A percentile compares a stretch with the other conserved stretches of the same genome.
These are phyloP conservation scores for Coemansia nantahalensis DNA, from an alignment of 192 early-diverging fungal genomes.

Conservation along the genomic window DNA sequence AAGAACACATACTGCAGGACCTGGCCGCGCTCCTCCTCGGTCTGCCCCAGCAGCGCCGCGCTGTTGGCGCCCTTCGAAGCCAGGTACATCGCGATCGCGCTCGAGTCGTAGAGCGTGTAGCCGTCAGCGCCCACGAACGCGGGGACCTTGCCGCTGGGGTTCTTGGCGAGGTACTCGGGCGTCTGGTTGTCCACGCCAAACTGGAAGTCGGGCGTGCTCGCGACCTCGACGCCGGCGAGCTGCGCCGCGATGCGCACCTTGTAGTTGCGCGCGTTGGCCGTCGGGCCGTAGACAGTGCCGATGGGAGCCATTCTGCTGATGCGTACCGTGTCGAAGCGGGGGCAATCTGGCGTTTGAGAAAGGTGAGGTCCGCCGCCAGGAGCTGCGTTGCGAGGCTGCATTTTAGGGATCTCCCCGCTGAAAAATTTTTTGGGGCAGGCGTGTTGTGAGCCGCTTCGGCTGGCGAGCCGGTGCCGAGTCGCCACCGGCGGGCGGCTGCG, in stretches of 20 bases:
- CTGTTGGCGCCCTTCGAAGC: slow-evolving; percentile 40
- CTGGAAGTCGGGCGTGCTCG: slow-evolving; percentile 58
- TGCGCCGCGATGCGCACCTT: slow-evolving; percentile 75
- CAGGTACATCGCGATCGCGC: slow-evolving; percentile 89
- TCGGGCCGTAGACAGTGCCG: slow-evolving; percentile 38
- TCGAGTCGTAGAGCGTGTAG: slow-evolving; percentile 72
- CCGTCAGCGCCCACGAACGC: slow-evolving; percentile 82
- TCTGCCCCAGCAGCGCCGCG: slow-evolving; percentile 58
- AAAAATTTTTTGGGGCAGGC: too few relatives aligned
- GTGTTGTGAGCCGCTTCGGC: too few relatives aligned
- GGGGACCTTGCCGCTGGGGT: slow-evolving; percentile 89
- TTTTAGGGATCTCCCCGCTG: too few relatives aligned
- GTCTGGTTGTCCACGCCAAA: slow-evolving; percentile 73
- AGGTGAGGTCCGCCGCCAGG: too few relatives aligned
- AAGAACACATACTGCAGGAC: slow-evolving; percentile 66
- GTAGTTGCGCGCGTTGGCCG: slow-evolving; percentile 42
- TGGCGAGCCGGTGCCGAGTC: too few relatives aligned
- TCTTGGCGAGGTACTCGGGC: slow-evolving; percentile 85
- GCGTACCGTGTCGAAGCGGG: neutral
- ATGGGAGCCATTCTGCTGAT: slow-evolving; percentile 32
- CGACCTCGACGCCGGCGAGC: slow-evolving; percentile 75
- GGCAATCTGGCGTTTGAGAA: too few relatives aligned
- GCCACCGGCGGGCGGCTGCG: too few relatives aligned
- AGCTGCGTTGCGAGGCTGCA: too few relatives aligned
- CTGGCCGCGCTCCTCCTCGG: slow-evolving; percentile 58